Evolutionary conservation across 2,329 filamentous ascomycete species (phyloP).

Genomic region (Amylocarpus encephaloides): DNA sequence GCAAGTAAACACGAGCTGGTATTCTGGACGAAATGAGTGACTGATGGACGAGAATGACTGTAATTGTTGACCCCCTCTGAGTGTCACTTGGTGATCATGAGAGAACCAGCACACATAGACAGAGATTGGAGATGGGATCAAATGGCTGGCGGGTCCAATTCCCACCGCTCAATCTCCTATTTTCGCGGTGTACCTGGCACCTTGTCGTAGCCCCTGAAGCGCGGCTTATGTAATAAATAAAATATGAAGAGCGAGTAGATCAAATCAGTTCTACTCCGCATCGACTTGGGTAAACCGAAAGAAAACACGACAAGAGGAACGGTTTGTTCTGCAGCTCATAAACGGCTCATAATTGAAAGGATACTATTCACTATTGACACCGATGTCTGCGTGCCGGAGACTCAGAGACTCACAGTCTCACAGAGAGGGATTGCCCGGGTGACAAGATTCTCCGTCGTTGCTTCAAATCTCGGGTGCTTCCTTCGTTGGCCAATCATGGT

Average conservation of each 20-base stretch:
- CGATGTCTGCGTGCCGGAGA: too few species aligned
- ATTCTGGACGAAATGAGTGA: slow-evolving; percentile 4
- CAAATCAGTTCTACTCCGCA: too few species aligned
- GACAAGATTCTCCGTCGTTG: too few species aligned
- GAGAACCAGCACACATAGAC: background rate
- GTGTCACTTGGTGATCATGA: background rate
- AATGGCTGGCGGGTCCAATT: background rate
- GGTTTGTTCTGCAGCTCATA: too few species aligned
- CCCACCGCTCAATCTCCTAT: background rate
- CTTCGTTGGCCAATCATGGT: slow-evolving; percentile 2
- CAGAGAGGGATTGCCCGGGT: too few species aligned
- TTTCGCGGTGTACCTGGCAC: background rate
- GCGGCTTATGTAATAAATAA: background rate
- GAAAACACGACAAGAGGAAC: too few species aligned
- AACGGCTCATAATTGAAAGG: too few species aligned
- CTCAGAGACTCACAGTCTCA: too few species aligned
- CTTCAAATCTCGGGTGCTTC: too few species aligned
- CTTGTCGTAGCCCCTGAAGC: background rate
- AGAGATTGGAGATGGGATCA: background rate
- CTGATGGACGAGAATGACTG: slow-evolving; percentile 1
- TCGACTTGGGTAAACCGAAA: too few species aligned
- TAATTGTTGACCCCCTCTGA: background rate
- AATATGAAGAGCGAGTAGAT: too few species aligned
- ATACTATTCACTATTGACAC: too few species aligned
- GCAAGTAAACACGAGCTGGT: background rate